Conservation (phyloP, 805 yeast genomes). For the Saturnispora besseyi region DNA sequence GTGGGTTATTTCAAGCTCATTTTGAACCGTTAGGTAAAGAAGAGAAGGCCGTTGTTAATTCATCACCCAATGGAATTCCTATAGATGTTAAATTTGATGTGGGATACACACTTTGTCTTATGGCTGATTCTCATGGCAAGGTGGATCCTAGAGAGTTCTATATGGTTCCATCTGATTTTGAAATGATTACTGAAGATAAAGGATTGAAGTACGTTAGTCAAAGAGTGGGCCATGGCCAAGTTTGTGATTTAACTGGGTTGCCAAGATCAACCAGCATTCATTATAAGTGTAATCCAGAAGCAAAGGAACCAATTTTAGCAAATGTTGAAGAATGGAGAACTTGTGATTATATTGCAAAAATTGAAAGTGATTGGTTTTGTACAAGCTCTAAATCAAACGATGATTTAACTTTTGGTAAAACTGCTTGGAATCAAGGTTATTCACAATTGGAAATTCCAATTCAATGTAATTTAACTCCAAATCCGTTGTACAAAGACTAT, state of each 20-base stretch:
- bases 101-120: too few species aligned
- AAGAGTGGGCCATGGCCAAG: conserved; percentile 22
- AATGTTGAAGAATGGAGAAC: conserved; percentile 24
- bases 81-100: too few species aligned
- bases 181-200: conserved; percentile 15
- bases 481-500: background rate
- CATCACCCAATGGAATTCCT: background rate
- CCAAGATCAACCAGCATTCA: conserved; percentile 22
- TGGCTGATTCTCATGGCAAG: background rate
- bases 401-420: background rate
- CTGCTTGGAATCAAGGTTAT: background rate
- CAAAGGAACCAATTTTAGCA: conserved; percentile 14
- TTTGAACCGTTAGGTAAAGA: background rate
- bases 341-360: conserved; percentile 21
- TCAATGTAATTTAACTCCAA: conserved; percentile 2
- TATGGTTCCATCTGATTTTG: conserved; percentile 18
- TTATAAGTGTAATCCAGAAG: conserved; percentile 22
- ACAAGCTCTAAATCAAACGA: background rate
- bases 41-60: background rate
- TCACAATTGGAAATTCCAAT: conserved; percentile 4
- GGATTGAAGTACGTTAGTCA: conserved; percentile 26
- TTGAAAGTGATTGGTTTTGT: conserved; percentile 15
- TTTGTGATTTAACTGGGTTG: conserved; percentile 28
- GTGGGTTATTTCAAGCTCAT: conserved; percentile 13
- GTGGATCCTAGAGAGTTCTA: background rate